Base-by-base conservation (phyloP, 192 early-diverging fungal species). In the Podila verticillata region DNA sequence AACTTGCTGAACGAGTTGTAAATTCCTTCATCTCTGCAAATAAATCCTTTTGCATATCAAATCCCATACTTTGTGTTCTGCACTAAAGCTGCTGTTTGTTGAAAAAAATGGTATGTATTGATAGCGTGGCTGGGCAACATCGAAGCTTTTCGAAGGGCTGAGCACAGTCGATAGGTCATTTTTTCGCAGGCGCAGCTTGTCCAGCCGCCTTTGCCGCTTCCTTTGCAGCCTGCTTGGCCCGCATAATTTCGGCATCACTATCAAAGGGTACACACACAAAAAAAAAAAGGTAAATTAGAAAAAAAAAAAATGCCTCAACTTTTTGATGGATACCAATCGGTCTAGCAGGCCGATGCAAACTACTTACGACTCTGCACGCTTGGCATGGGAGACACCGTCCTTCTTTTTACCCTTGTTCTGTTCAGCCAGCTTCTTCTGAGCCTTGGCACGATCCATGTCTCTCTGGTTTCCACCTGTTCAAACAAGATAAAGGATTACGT, bases 1-100 rank as follows among this genome's bases (percentile, higher is more conserved):
- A 83, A 84, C 57, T 61, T 89, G 3, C 58, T 81, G 44, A 84
- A 84, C 54, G 74, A 75, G 24, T 61, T 88, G 22, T 84, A 82
- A 15, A 44, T 44, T 4, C 39, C 17, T 44, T 44, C 39, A 44
- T 17, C 10, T 44, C 1, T 44, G 39, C 10, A 13, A 44, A 17
- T 15, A 44, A 44, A 44, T 44, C 13, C 39, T 2, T 44, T 3
- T 44, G 39, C 12, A 44, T 15, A 44, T 44, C n/a, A 44, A 44
- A 44, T 0, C 39, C 15, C 13, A 15, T 44, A 4, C 39, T 44
- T 44, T 44, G 39, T 44, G 39, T 15, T 44, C 17, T 44, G 39
- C 3, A 15, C n/a, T n/a, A 44, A 44, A 44, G 12, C 39, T 44
- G 39, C 13, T 44, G 39, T 0, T 44, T 44, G 15, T 7, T 44